Base-by-base conservation (phyloP, 768 basidiomycete genomes). In the Trametes punicea region DNA sequence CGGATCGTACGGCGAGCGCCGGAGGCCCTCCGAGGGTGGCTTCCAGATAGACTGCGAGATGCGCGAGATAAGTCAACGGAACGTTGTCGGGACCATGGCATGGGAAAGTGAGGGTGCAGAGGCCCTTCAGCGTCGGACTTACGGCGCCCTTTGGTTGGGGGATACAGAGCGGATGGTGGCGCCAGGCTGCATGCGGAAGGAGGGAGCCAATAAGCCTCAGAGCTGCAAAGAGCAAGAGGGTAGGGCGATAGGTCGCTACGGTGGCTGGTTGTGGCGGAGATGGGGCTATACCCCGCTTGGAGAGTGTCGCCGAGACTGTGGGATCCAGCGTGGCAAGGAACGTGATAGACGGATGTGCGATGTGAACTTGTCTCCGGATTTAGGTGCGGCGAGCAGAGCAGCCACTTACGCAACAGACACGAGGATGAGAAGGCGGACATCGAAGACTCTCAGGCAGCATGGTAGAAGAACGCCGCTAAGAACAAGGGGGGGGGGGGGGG, bases 11-110 rank as follows among this genome's bases (percentile, higher is more conserved):
- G 33, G 34, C 23, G 9, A 18, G 45, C 29, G 23, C 16, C 34
- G 16, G 25, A 27, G 51, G n/a, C n/a, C 15, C 8, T 16, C 34
- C 34, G 34, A 10, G 13, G 4, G 34, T 7, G 34, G 42, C 52
- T 46, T 46, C 33, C 13, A 60, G 58, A 60, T 60, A 36, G 58
- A 41, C 53, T 60, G 58, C 49, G 49, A 60, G 58, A 60, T 60
- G 44, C 33, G 38, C 36, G 44, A 55, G 58, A 60, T 60, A 55
- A 30, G 34, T 50, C n/a, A n/a, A 33, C 51, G 40, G 57, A 59
- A 53, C 47, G 46, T 42, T 52, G 53, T 52, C 51, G 51, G 51
- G 36, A 51, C 47, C 46, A 44, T 52, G 30, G 46, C 40, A 31
- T 59, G 51, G 47, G 57, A 39, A 53, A 58, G 33, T 51, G 42